phyloP scores from a whole-genome alignment of 2,329 filamentous ascomycete genomes.

The Coleophoma eucalyptorum region DNA sequence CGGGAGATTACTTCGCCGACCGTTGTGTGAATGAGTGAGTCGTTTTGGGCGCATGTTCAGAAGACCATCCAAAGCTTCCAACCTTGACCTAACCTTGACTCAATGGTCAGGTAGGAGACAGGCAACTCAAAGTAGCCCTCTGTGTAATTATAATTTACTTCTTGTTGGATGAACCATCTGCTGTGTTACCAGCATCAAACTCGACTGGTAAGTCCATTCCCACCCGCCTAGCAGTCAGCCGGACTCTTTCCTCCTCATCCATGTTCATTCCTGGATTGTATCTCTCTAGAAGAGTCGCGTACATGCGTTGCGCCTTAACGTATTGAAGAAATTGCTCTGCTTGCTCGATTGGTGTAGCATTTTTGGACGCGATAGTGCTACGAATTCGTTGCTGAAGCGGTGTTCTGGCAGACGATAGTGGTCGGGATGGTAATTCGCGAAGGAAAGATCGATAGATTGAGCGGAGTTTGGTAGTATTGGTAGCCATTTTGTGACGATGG shows the following conservation, averaged over 20 bases:
- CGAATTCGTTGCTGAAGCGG: constrained; percentile 69
- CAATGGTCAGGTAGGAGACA: neutral
- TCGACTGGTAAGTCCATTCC: constrained; percentile 84
- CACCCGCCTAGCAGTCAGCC: constrained; percentile 79
- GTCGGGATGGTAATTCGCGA: constrained; percentile 78
- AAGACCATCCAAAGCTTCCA: neutral
- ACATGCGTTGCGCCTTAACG: constrained; percentile 79
- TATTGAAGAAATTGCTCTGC: constrained; percentile 81
- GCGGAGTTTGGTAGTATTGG: constrained; percentile 51
- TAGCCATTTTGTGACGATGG: constrained; percentile 11
- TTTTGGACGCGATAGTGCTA: constrained; percentile 46
- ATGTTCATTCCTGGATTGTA: constrained; percentile 94
- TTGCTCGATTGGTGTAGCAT: constrained; percentile 36
- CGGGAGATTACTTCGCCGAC: no score
- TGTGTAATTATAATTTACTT: neutral
- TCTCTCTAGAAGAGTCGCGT: constrained; percentile 76
- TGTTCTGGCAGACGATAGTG: constrained; percentile 50
- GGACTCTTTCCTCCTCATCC: constrained; percentile 78
- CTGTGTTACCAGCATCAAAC: constrained; percentile 25
- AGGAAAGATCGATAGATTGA: constrained; percentile 85
- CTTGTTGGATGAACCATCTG: neutral
- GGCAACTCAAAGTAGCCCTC: no score
- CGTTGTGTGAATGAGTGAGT: no score
- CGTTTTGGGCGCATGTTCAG: no score
- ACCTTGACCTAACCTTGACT: neutral